Evolutionary conservation across 805 yeast genomes (phyloP).

Genomic region (Saccharomycopsis schoenii): DNA sequence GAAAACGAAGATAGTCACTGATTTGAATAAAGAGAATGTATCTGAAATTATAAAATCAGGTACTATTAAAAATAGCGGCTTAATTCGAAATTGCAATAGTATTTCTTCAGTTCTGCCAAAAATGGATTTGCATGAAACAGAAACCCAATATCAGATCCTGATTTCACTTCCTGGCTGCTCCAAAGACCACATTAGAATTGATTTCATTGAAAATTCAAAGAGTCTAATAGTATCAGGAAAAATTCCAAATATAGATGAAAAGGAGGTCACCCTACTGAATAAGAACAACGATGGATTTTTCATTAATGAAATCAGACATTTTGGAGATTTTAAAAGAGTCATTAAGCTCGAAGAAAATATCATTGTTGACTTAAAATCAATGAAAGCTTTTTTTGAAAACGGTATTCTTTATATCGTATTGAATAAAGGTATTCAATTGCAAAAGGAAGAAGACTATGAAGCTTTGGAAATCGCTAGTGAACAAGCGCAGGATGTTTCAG

Average conservation of each 20-base stretch:
- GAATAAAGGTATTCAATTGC: not conserved
- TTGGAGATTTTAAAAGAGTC: conserved; percentile 35
- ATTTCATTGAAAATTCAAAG: conserved; percentile 36
- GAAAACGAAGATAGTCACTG: not conserved
- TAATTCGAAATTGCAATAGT: not conserved
- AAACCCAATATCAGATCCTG: not conserved
- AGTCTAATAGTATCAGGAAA: conserved; percentile 37
- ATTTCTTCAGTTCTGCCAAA: not conserved
- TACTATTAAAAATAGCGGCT: not conserved
- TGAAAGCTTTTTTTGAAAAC: conserved; percentile 36
- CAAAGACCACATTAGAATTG: conserved; percentile 34
- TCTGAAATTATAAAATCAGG: not conserved
- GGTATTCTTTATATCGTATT: conserved; percentile 33
- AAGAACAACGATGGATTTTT: conserved; percentile 24
- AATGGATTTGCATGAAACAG: not conserved
- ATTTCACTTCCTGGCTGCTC: conserved; percentile 40
- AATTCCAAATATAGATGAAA: conserved; percentile 25
- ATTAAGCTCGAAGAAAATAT: conserved; percentile 30
- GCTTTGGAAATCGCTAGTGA: not conserved
- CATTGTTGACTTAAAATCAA: conserved; percentile 33
- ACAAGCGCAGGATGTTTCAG: not conserved
- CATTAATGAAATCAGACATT: not conserved
- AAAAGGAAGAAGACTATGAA: not conserved
- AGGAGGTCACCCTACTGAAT: conserved; percentile 22
- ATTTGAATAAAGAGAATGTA: not conserved